These are phyloP conservation scores for Stachybotrys elegans DNA, from an alignment of 2,329 filamentous ascomycete species.

Conservation along the genomic window DNA sequence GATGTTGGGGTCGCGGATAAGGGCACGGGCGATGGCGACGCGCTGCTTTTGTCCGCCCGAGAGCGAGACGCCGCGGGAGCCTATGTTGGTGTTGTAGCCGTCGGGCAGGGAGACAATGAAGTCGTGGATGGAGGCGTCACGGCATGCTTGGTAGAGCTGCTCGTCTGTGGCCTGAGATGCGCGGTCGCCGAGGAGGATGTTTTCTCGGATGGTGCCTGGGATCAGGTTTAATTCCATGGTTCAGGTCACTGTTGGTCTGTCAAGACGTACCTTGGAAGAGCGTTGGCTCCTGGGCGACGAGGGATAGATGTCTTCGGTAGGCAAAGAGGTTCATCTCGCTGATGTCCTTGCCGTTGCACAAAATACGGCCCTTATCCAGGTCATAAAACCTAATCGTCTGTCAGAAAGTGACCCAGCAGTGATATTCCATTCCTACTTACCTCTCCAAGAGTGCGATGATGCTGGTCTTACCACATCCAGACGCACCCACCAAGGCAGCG, in stretches of 20 bases:
- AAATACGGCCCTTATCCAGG: conserved; percentile 56
- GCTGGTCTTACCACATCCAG: conserved; percentile 68
- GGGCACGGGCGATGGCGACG: conserved; percentile 62
- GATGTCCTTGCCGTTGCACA: conserved; percentile 59
- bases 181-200: conserved; percentile 61
- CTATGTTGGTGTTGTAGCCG: conserved; percentile 63
- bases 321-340: conserved; percentile 50
- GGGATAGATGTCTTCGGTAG: conserved; percentile 61
- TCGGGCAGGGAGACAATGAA: conserved; percentile 64
- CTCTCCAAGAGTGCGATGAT: conserved; percentile 60
- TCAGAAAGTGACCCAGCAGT: too few relatives aligned
- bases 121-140: conserved; percentile 63
- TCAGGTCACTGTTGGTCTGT: neutral
- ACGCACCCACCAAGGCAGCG: conserved; percentile 64
- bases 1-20: conserved; percentile 60
- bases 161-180: conserved; percentile 47
- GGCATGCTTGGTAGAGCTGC: conserved; percentile 46
- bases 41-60: conserved; percentile 72
- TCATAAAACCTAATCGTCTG: conserved; percentile 59
- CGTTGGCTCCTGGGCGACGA: conserved; percentile 71
- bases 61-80: conserved; percentile 60
- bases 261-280: conserved; percentile 56
- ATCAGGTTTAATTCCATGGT: conserved; percentile 1
- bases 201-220: conserved; percentile 58
- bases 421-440: too few relatives aligned